Conservation (phyloP, 768 basidiomycete species). For the Collybiopsis confluens region DNA sequence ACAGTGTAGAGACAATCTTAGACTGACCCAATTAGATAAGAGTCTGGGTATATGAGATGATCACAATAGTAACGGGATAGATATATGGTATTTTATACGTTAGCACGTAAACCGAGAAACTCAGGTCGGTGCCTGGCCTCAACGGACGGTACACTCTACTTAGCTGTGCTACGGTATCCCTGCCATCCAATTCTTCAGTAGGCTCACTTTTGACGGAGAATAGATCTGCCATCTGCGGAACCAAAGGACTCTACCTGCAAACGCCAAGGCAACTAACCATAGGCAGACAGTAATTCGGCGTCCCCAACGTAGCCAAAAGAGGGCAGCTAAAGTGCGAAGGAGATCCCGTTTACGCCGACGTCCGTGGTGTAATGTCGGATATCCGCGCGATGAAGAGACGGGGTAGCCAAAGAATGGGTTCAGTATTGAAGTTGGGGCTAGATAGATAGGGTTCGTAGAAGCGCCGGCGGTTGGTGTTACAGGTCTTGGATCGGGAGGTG, state of each 20-base stretch:
- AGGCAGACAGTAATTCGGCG: conserved; percentile 30
- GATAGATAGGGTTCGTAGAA: conserved; percentile 21
- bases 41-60: too few relatives aligned
- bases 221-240: conserved; percentile 16
- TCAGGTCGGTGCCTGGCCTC: too few relatives aligned
- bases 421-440: conserved; percentile 53
- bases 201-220: neutral
- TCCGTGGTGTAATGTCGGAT: conserved; percentile 50
- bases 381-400: conserved; percentile 29
- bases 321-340: conserved; percentile 49
- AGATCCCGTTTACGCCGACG: conserved; percentile 70
- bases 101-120: too few relatives aligned
- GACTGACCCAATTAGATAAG: too few relatives aligned
- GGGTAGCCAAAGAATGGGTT: conserved; percentile 82
- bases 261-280: conserved; percentile 24
- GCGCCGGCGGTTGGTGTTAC: neutral
- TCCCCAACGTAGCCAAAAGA: conserved; percentile 70
- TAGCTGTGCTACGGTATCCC: neutral
- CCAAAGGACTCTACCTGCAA: conserved; percentile 25
- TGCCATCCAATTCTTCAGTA: neutral
- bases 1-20: too few relatives aligned
- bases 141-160: too few relatives aligned
- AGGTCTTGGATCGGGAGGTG: neutral
- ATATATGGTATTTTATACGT: too few relatives aligned
- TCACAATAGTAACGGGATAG: too few relatives aligned